Evolutionary conservation across 2,329 filamentous ascomycete species (phyloP), one percentile per base, ranked within the genome.

Genomic region (Blumeria hordei): DNA sequence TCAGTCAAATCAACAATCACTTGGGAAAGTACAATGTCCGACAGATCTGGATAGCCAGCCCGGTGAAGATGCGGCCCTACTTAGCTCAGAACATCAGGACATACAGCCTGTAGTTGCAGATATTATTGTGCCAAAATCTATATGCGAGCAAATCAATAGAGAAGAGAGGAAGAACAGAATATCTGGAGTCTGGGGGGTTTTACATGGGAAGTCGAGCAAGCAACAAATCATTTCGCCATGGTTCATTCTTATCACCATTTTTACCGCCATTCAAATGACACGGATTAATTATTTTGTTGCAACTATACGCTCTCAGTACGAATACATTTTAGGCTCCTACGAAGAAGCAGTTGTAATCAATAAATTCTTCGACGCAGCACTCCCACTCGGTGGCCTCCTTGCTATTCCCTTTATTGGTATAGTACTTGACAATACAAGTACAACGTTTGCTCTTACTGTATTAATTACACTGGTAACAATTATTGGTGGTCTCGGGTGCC

Each of bases 271-370:
- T 41, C 81, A 84, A 66, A 85, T 84, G 80, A 81, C 80, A 1
- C 75, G 83, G 34, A 93, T 94, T 74, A 94, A 94, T 69, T 94
- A 88, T 70, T 93, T 94, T 65, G 85, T 94, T 54, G 86, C 88
- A 3, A 93, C 88, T 2, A 81, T 94, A 59, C 76, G 84, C 1
- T 74, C 81, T 1, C 88, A 95, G 66, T 94, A 94, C 68, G 76
- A 79, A 47, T 81, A 80, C 61, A 75, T 95, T 8, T 76, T 94
- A 14, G 72, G 72, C 49, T 78, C 78, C 10, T 70, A 72, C 57
- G 66, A 70, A 1, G 72, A 74, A 56, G 85, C 87, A 0, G 73
- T 79, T 8, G 69, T 75, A 55, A 74, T 94, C 64, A 94, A 94
- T 69, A 75, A 83, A 56, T 81, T 88, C 67, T 94, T 95, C 68